Conservation (phyloP, 345 rosid species). For the Gossypium arboreum region DNA sequence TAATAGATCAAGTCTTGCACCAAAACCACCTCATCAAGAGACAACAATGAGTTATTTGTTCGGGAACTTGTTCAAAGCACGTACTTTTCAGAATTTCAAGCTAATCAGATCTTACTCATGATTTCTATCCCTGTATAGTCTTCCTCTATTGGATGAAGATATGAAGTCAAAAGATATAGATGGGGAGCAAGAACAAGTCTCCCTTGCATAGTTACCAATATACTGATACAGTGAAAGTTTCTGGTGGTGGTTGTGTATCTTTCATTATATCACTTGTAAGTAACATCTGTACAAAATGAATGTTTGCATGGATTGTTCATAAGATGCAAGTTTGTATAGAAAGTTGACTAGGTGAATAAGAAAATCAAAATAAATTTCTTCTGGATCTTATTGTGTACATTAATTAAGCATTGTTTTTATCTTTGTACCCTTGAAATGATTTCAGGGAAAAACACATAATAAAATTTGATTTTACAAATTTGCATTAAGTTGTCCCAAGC, state of each 20-base stretch:
- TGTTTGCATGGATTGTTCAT: background rate
- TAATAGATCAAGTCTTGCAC: slow-evolving; percentile 22
- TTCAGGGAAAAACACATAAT: background rate
- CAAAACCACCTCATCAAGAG: slow-evolving; percentile 35
- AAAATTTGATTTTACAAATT: too few species aligned
- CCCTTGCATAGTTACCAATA: background rate
- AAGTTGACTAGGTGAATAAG: background rate
- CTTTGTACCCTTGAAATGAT: background rate
- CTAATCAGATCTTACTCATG: slow-evolving; percentile 41
- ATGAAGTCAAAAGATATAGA: background rate
- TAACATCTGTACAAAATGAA: slow-evolving; percentile 21
- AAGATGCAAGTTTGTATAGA: background rate
- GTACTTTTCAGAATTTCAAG: slow-evolving; percentile 45
- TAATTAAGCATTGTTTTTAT: background rate
- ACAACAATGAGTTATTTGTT: slow-evolving; percentile 39
- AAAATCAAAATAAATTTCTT: background rate
- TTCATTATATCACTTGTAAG: slow-evolving; percentile 5
- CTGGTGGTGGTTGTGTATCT: slow-evolving; percentile 16
- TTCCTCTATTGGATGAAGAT: background rate
- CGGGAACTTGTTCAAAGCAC: slow-evolving; percentile 44
- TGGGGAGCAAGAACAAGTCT: background rate
- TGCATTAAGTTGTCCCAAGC: too few species aligned
- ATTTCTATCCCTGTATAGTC: slow-evolving; percentile 6
- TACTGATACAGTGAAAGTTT: background rate
- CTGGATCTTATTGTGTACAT: background rate